Evolutionary conservation across 495 filamentous ascomycete genomes (phyloP).

Genomic region (Aspergillus funiculosus): DNA sequence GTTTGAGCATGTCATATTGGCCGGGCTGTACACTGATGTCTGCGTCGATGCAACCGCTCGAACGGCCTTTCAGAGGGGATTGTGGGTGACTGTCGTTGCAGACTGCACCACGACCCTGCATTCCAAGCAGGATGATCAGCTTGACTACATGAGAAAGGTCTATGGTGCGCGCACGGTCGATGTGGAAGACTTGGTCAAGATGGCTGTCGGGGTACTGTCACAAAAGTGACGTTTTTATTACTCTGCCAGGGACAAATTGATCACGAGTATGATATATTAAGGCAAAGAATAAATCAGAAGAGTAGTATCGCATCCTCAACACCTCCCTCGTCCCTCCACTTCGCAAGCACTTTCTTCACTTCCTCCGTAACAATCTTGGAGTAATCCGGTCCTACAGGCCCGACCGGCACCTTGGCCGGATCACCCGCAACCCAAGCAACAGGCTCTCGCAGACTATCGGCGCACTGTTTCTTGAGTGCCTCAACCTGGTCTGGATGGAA

Average conservation of each 20-base stretch:
- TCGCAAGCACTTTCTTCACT: constrained; percentile 19
- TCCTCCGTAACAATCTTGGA: constrained; percentile 11
- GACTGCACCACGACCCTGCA: background rate
- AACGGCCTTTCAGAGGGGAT: constrained; percentile 4
- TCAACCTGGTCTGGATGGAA: constrained; percentile 20
- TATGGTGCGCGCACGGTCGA: constrained; percentile 10
- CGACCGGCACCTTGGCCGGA: constrained; percentile 15
- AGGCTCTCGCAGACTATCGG: constrained; percentile 4
- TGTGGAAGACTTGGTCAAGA: background rate
- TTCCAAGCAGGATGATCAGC: background rate
- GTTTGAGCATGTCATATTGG: constrained; percentile 6
- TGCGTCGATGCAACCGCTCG: constrained; percentile 6
- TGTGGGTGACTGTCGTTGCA: background rate
- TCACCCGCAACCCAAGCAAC: constrained; percentile 21
- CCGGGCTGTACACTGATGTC: constrained; percentile 3
- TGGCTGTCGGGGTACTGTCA: too few relatives aligned
- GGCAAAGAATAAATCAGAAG: too few relatives aligned
- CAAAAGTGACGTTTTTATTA: too few relatives aligned
- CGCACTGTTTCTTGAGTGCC: constrained; percentile 14
- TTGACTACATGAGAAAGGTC: constrained; percentile 5
- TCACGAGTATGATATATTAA: too few relatives aligned
- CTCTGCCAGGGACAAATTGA: too few relatives aligned
- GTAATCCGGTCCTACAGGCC: constrained; percentile 17
- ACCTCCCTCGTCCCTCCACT: constrained; percentile 22
- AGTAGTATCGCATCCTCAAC: background rate